Evolutionary conservation across 164 flowering plant genomes (phyloP).

Genomic region (Kalanchoe fedtschenkoi): DNA sequence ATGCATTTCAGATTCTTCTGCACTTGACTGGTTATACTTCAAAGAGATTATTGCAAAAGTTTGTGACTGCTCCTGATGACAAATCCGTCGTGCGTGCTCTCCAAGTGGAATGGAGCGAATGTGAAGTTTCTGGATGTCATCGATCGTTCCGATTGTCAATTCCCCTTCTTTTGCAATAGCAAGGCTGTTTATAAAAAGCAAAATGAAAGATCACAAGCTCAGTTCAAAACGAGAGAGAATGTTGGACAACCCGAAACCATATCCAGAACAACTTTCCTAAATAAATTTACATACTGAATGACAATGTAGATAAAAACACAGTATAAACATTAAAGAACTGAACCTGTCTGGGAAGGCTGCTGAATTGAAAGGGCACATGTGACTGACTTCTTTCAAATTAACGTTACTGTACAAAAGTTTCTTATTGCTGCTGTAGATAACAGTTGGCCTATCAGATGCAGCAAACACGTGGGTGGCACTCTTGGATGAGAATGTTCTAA

Average conservation of each 20-base stretch:
- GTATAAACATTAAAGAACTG: not conserved
- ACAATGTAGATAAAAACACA: not conserved
- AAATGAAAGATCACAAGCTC: constrained; percentile 11
- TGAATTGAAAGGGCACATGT: constrained; percentile 98
- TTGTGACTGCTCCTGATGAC: constrained; percentile 89
- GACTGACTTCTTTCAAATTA: constrained; percentile 90
- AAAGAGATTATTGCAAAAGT: constrained; percentile 81
- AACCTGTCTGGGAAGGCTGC: constrained; percentile 99
- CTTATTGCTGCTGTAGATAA: constrained; percentile 93
- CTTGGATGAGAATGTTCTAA: constrained; percentile 91
- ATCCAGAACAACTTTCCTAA: too few species aligned
- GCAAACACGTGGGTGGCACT: constrained; percentile 90
- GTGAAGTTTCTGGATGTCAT: constrained; percentile 97
- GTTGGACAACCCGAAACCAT: too few species aligned
- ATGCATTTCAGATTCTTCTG: constrained; percentile 80
- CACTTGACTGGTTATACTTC: constrained; percentile 56
- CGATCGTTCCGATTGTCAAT: constrained; percentile 91
- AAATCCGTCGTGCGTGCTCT: constrained; percentile 87
- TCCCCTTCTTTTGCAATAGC: constrained; percentile 98
- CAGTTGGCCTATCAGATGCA: constrained; percentile 97
- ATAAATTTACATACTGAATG: not conserved
- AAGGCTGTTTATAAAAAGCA: constrained; percentile 44
- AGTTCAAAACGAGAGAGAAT: too few species aligned
- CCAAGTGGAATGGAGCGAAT: constrained; percentile 95
- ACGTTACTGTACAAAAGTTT: constrained; percentile 95